These are phyloP conservation scores for Phytophthora pluvialis DNA, from an alignment of 352 stramenopile species.

Conservation along the genomic window DNA sequence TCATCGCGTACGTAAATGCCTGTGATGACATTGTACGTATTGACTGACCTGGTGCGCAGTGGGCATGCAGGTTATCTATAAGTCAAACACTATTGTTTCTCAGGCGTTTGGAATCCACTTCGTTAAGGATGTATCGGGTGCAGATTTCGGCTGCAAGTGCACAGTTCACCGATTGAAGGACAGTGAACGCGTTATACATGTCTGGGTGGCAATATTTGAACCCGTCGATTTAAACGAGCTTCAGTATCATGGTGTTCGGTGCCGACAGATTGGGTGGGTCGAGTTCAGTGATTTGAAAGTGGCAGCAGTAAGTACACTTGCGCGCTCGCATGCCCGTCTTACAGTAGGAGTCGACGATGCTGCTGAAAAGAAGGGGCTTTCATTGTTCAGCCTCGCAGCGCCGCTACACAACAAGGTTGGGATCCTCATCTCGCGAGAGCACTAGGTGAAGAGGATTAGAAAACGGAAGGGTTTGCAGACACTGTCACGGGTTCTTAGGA, in stretches of 20 bases:
- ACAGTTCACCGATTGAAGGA: neutral
- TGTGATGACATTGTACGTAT: too few species aligned
- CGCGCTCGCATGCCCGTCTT: neutral
- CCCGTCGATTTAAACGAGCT: neutral
- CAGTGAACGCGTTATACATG: neutral
- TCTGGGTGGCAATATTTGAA: neutral
- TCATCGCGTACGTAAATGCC: conserved; percentile 26
- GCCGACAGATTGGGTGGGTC: neutral
- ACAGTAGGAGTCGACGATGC: neutral
- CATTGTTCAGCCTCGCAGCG: neutral
- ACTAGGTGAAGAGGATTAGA: neutral
- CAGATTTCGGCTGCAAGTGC: neutral
- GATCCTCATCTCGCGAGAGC: neutral
- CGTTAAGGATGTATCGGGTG: neutral
- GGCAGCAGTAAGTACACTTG: neutral
- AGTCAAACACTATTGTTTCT: conserved; percentile 20
- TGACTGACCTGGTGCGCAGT: neutral
- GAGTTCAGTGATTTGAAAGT: conserved; percentile 1
- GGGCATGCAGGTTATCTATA: neutral
- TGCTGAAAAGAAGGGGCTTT: neutral
- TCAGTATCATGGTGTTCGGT: neutral
- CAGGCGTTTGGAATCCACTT: conserved; percentile 2
- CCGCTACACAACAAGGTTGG: neutral
- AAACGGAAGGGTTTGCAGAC: neutral
- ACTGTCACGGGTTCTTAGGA: too few species aligned